Conservation (phyloP, 371 early-diverging fungal genomes). For the Apophysomyces elegans region DNA sequence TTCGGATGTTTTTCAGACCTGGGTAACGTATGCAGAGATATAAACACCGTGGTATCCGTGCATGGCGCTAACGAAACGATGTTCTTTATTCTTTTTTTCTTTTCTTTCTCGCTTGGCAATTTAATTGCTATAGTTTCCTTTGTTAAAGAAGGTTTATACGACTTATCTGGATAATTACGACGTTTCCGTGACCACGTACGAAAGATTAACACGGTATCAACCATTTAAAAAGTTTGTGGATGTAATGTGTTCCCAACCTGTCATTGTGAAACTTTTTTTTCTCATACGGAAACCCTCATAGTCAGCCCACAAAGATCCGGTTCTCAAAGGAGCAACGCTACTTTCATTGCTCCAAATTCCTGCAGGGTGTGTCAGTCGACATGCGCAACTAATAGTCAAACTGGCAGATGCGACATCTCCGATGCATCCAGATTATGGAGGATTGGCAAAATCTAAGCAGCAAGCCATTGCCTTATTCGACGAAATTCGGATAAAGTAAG, state of each 20-base stretch:
- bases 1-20: conserved; percentile 48
- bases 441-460: conserved; percentile 34
- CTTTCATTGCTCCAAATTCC: conserved; percentile 41
- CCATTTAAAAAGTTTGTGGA: conserved; percentile 53
- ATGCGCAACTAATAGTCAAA: conserved; percentile 31
- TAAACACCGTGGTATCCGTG: conserved; percentile 5
- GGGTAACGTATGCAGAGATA: conserved; percentile 25
- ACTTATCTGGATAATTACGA: conserved; percentile 43
- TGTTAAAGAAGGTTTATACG: conserved; percentile 26
- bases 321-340: conserved; percentile 29
- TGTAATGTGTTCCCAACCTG: conserved; percentile 23
- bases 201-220: conserved; percentile 37
- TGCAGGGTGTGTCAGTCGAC: conserved; percentile 31
- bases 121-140: conserved; percentile 27
- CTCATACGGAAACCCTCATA: conserved; percentile 8
- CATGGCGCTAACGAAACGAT: conserved; percentile 12
- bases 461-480: conserved; percentile 28
- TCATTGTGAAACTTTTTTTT: not conserved
- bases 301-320: conserved; percentile 31
- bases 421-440: conserved; percentile 52
- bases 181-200: conserved; percentile 37
- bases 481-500: conserved; percentile 34
- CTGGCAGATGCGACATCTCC: conserved; percentile 41
- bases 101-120: not conserved
- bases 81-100: not conserved